Conservation (phyloP, 1,284 basidiomycete species). For the Marasmius fiardii region DNA sequence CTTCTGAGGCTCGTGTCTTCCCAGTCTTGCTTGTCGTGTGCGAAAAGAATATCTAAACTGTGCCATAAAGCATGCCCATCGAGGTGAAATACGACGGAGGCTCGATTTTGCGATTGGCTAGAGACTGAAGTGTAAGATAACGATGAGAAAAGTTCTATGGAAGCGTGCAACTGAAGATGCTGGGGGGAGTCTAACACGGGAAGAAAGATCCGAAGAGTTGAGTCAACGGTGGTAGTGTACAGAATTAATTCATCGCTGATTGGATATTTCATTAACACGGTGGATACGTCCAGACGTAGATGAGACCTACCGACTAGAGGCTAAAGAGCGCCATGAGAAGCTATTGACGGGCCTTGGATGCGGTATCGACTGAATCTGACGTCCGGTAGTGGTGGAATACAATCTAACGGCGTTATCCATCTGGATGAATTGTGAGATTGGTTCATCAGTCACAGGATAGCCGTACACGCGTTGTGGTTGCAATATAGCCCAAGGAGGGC, state of each 20-base stretch:
- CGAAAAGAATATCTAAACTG: slow-evolving; percentile 40
- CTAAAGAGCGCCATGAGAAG: slow-evolving; percentile 66
- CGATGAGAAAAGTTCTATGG: slow-evolving; percentile 63
- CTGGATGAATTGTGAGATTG: slow-evolving; percentile 31
- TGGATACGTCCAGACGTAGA: slow-evolving; percentile 5
- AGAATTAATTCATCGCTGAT: slow-evolving; percentile 71
- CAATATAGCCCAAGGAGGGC: slow-evolving; percentile 73
- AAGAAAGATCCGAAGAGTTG: slow-evolving; percentile 78
- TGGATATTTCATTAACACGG: slow-evolving; percentile 4
- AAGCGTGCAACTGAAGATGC: slow-evolving; percentile 80
- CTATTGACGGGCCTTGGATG: slow-evolving; percentile 66
- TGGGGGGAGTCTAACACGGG: slow-evolving; percentile 86
- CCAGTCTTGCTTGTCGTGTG: slow-evolving; percentile 25
- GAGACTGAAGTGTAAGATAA: slow-evolving; percentile 38
- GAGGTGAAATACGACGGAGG: slow-evolving; percentile 60
- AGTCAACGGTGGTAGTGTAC: slow-evolving; percentile 74
- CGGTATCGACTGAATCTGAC: slow-evolving; percentile 58
- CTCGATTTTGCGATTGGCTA: slow-evolving; percentile 25
- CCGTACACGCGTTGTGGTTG: slow-evolving; percentile 55
- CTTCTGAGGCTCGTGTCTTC: slow-evolving; percentile 45
- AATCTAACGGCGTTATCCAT: slow-evolving; percentile 55
- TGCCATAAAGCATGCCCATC: slow-evolving; percentile 56
- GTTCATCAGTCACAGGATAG: slow-evolving; percentile 6
- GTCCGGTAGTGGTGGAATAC: slow-evolving; percentile 70
- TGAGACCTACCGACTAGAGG: slow-evolving; percentile 58